phyloP scores from a whole-genome alignment of 1,284 basidiomycete genomes.

The Retiboletus flavoniger region DNA sequence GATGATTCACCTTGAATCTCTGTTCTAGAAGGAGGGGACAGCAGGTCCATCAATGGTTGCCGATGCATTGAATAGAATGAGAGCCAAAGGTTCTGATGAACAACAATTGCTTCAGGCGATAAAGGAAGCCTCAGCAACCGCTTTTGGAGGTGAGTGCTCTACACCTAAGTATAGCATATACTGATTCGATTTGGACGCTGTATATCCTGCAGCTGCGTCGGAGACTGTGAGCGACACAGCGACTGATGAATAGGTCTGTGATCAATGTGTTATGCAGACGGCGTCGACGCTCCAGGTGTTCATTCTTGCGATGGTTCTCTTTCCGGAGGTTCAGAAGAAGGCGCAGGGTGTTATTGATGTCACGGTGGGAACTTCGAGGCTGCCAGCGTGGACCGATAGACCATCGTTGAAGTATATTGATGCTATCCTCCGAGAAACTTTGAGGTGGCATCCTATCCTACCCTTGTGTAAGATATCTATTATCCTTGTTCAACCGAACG shows the following conservation, averaged over 20 bases:
- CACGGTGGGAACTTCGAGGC: conserved; percentile 15
- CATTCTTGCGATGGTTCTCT: conserved; percentile 41
- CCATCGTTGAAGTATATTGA: conserved; percentile 21
- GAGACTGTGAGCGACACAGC: conserved; percentile 17
- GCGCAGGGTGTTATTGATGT: conserved; percentile 38
- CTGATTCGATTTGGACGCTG: background rate
- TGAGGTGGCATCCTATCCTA: conserved; percentile 23
- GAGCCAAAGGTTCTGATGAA: background rate
- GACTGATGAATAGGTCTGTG: background rate
- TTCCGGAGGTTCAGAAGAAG: conserved; percentile 40
- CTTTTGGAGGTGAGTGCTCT: conserved; percentile 16
- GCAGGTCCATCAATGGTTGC: conserved; percentile 19
- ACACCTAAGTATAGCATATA: background rate
- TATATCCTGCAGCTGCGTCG: conserved; percentile 13
- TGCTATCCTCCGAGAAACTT: conserved; percentile 23
- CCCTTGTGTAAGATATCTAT: conserved; percentile 19
- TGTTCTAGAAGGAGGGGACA: conserved; percentile 14
- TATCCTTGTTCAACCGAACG: background rate
- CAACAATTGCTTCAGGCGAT: conserved; percentile 9
- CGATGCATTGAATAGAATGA: conserved; percentile 11
- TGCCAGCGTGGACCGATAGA: conserved; percentile 23
- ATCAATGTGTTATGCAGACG: conserved; percentile 29
- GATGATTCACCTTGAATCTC: background rate
- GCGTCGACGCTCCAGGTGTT: conserved; percentile 39
- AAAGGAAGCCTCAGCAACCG: conserved; percentile 20